A percentile compares a stretch with the other conserved stretches of the same genome.
phyloP scores from a whole-genome alignment of 1,284 basidiomycete genomes.

The Trametes hirsuta region DNA sequence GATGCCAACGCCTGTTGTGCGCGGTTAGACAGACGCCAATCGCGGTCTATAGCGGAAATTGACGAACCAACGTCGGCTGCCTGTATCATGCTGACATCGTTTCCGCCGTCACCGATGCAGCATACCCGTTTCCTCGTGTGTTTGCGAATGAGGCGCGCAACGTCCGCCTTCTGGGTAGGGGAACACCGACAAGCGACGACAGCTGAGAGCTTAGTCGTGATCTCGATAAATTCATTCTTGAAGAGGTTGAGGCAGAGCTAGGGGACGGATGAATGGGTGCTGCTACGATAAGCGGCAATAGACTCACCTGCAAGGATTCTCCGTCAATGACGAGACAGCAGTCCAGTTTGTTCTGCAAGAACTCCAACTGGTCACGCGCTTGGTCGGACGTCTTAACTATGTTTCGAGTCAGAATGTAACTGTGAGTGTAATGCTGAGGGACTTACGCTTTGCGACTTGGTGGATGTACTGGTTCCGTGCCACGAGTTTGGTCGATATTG shows the following conservation, averaged over 20 bases:
- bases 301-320: conserved; percentile 85
- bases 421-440: not conserved
- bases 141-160: conserved; percentile 88
- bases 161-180: conserved; percentile 98
- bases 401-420: conserved; percentile 12
- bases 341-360: conserved; percentile 92
- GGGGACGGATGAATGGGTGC: not conserved
- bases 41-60: not conserved
- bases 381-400: conserved; percentile 84
- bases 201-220: conserved; percentile 93
- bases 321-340: conserved; percentile 99
- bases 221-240: conserved; percentile 93
- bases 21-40: not conserved
- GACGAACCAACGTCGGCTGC: conserved; percentile 89
- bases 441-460: conserved; percentile 87
- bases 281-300: not conserved
- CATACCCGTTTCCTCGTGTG: conserved; percentile 95
- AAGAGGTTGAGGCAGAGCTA: conserved; percentile 90
- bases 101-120: conserved; percentile 96
- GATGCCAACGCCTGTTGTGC: conserved; percentile 83
- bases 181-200: conserved; percentile 99
- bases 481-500: conserved; percentile 96
- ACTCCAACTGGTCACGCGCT: conserved; percentile 90
- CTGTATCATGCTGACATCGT: conserved; percentile 97
- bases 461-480: conserved; percentile 98